Percentiles rank a stretch among this genome's conserved stretches.
These are phyloP conservation scores for Corynascus novoguineensis DNA, from an alignment of 495 filamentous ascomycete species.

Conservation along the genomic window DNA sequence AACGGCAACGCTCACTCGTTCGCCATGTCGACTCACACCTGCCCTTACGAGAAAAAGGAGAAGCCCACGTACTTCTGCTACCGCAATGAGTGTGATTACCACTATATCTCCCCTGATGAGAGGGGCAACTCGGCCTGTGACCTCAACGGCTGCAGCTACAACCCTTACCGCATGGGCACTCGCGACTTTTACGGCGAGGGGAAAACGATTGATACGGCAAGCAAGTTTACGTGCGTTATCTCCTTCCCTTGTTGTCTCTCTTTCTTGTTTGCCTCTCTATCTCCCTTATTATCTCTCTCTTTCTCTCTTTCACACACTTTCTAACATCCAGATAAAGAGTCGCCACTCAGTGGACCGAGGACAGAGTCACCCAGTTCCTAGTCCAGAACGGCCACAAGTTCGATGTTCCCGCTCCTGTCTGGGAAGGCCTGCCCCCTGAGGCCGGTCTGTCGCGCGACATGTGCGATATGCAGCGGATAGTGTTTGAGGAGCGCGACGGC, in stretches of 20 bases:
- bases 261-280: not conserved
- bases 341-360: slow-evolving; percentile 55
- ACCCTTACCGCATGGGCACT: slow-evolving; percentile 60
- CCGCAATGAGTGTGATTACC: slow-evolving; percentile 33
- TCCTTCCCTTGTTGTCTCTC: not conserved
- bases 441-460: slow-evolving; percentile 29
- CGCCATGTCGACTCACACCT: slow-evolving; percentile 13
- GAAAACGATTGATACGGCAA: slow-evolving; percentile 55
- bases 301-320: not conserved
- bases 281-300: not conserved
- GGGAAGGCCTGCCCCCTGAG: slow-evolving; percentile 38
- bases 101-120: slow-evolving; percentile 31
- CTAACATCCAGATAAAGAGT: slow-evolving; percentile 29
- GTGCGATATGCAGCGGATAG: slow-evolving; percentile 5
- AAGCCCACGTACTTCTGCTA: slow-evolving; percentile 38
- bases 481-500: slow-evolving; percentile 46
- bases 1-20: slow-evolving; percentile 20
- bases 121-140: slow-evolving; percentile 54
- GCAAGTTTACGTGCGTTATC: slow-evolving; percentile 49
- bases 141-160: slow-evolving; percentile 62
- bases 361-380: slow-evolving; percentile 60
- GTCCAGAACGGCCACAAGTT: slow-evolving; percentile 60
- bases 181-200: slow-evolving; percentile 56
- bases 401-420: slow-evolving; percentile 43
- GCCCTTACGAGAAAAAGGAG: not conserved